Conservation (phyloP, 371 early-diverging fungal species). For the Lichtheimia ramosa region DNA sequence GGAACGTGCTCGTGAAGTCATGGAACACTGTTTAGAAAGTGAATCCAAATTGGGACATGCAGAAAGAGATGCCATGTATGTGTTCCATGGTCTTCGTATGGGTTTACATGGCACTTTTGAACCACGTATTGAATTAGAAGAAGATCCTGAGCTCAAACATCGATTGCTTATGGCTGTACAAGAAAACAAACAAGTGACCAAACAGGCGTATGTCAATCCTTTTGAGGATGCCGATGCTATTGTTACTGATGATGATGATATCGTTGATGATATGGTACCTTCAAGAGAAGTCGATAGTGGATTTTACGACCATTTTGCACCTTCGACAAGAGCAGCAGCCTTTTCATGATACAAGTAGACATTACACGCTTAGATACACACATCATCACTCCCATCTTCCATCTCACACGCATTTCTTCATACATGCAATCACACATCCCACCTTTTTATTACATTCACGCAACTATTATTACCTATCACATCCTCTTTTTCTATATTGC, state of each 20-base stretch:
- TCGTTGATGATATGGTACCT: neutral
- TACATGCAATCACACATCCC: no score
- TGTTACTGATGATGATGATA: constrained; percentile 39
- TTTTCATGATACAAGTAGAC: constrained; percentile 1
- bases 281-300: constrained; percentile 25
- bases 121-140: constrained; percentile 35
- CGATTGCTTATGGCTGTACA: constrained; percentile 21
- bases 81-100: constrained; percentile 47
- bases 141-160: constrained; percentile 28
- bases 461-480: no score
- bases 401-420: no score
- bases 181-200: constrained; percentile 24
- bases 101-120: constrained; percentile 35
- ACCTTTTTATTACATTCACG: no score
- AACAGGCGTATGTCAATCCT: constrained; percentile 39
- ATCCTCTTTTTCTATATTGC: no score
- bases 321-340: constrained; percentile 4
- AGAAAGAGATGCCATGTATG: constrained; percentile 55
- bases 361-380: neutral
- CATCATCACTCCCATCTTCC: neutral
- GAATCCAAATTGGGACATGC: constrained; percentile 43
- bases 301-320: constrained; percentile 17
- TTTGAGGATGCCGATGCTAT: constrained; percentile 47
- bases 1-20: constrained; percentile 34
- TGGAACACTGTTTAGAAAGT: constrained; percentile 49